These are phyloP conservation scores for Bothriochloa decipiens DNA, from an alignment of 176 grass and related monocot species.

Conservation along the genomic window DNA sequence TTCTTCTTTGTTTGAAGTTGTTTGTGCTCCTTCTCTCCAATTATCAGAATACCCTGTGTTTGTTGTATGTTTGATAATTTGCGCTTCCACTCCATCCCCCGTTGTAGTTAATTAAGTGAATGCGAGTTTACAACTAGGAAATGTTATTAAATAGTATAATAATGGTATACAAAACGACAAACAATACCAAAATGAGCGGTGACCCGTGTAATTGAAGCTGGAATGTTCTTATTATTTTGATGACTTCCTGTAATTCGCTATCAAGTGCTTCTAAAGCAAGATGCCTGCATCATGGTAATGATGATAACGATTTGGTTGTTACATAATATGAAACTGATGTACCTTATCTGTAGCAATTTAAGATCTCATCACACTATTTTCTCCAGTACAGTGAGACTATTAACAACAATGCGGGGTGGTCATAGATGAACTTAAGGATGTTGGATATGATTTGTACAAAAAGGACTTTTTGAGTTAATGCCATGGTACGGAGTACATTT, in stretches of 20 bases:
- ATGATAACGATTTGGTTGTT: conserved; percentile 10
- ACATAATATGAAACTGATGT: conserved; percentile 4
- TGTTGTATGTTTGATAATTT: neutral
- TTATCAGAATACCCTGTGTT: neutral
- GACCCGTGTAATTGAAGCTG: neutral
- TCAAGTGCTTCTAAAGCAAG: conserved; percentile 25
- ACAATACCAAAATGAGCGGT: neutral
- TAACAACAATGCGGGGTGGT: conserved; percentile 13
- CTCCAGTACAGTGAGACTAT: conserved; percentile 23
- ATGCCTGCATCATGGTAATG: conserved; percentile 19
- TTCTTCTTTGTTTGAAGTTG: conserved; percentile 7
- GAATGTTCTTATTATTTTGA: neutral
- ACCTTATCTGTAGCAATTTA: neutral
- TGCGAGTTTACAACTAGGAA: conserved; percentile 1
- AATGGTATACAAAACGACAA: neutral
- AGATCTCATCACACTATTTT: conserved; percentile 29
- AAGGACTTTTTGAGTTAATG: conserved; percentile 30
- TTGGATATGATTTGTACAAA: conserved; percentile 34
- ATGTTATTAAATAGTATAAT: neutral
- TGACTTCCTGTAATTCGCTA: neutral
- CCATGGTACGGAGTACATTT: conserved; percentile 4
- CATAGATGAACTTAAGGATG: conserved; percentile 20
- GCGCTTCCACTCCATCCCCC: neutral
- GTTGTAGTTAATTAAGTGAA: neutral
- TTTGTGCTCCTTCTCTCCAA: conserved; percentile 1